phyloP scores from a whole-genome alignment of 2,329 filamentous ascomycete species.

The Ophiosphaerella herpotricha region DNA sequence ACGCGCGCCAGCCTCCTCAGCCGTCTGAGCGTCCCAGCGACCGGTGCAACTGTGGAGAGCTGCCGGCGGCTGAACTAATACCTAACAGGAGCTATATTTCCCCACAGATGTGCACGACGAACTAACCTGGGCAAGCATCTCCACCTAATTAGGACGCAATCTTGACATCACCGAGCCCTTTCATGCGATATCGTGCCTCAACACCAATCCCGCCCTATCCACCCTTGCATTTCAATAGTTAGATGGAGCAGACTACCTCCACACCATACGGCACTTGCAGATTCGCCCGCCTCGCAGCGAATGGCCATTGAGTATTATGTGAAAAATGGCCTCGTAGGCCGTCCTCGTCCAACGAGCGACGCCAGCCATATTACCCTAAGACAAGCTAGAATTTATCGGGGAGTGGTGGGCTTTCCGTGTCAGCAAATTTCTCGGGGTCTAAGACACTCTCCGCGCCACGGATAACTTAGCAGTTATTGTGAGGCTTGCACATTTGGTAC shows the following conservation, averaged over 20 bases:
- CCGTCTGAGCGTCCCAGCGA: conserved; percentile 10
- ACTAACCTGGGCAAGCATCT: conserved; percentile 16
- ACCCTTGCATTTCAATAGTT: conserved; percentile 20
- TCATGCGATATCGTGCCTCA: conserved; percentile 4
- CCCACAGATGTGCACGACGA: conserved; percentile 13
- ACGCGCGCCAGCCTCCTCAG: conserved; percentile 2
- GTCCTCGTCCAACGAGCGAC: conserved; percentile 6
- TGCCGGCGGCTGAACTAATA: conserved; percentile 18
- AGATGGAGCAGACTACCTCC: conserved; percentile 14
- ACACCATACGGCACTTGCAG: conserved; percentile 16
- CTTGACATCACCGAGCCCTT: conserved; percentile 17
- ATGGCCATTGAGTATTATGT: conserved; percentile 4
- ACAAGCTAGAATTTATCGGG: conserved; percentile 11
- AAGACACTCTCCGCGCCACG: conserved; percentile 10
- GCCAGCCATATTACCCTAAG: conserved; percentile 7
- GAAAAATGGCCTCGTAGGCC: not conserved
- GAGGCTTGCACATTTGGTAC: conserved; percentile 4
- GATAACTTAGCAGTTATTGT: conserved; percentile 3
- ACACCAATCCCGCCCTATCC: conserved; percentile 10
- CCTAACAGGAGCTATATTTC: conserved; percentile 21
- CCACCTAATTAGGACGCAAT: conserved; percentile 16
- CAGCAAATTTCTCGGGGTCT: conserved; percentile 7
- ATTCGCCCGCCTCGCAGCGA: conserved; percentile 8
- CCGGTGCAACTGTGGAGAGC: conserved; percentile 9
- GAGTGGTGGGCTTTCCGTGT: conserved; percentile 7